These are phyloP conservation scores for Globisporangium nunn DNA, from an alignment of 352 stramenopile genomes.

Conservation along the genomic window DNA sequence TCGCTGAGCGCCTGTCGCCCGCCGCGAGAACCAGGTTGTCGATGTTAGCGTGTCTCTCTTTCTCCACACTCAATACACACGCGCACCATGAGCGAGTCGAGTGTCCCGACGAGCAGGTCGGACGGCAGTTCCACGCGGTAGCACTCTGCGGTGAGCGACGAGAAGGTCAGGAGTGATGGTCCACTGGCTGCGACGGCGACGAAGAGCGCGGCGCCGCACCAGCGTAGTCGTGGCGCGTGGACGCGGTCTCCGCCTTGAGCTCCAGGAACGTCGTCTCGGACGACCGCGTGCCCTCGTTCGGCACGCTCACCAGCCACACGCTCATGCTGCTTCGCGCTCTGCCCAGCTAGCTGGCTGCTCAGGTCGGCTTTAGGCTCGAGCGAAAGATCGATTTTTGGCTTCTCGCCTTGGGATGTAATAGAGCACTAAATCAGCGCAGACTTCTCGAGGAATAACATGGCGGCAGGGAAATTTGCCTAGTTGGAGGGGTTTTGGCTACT, in stretches of 20 bases:
- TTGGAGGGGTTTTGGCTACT: too few species aligned
- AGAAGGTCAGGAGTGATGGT: background rate
- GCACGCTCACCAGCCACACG: conserved; percentile 78
- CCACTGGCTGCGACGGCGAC: background rate
- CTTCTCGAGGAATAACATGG: too few species aligned
- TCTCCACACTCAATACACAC: background rate
- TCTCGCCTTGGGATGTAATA: too few species aligned
- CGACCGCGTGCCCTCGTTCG: conserved; percentile 77
- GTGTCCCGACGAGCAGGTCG: conserved; percentile 94
- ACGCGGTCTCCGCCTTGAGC: conserved; percentile 80
- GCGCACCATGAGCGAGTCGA: conserved; percentile 95
- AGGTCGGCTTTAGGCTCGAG: background rate
- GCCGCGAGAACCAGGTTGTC: too few species aligned
- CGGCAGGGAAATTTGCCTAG: too few species aligned
- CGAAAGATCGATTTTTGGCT: background rate
- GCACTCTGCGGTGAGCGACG: conserved; percentile 32
- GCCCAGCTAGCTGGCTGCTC: too few species aligned
- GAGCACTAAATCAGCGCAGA: too few species aligned
- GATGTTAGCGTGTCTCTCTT: background rate
- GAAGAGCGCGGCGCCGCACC: background rate
- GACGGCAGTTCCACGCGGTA: conserved; percentile 88
- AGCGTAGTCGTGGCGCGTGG: conserved; percentile 74
- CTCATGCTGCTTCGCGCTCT: conserved; percentile 12
- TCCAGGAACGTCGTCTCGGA: conserved; percentile 81
- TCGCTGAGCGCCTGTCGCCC: conserved; percentile 75